A percentile compares a stretch with the other conserved stretches of the same genome.
phyloP scores from a whole-genome alignment of 345 rosid species.

The Eucalyptus urophylla region DNA sequence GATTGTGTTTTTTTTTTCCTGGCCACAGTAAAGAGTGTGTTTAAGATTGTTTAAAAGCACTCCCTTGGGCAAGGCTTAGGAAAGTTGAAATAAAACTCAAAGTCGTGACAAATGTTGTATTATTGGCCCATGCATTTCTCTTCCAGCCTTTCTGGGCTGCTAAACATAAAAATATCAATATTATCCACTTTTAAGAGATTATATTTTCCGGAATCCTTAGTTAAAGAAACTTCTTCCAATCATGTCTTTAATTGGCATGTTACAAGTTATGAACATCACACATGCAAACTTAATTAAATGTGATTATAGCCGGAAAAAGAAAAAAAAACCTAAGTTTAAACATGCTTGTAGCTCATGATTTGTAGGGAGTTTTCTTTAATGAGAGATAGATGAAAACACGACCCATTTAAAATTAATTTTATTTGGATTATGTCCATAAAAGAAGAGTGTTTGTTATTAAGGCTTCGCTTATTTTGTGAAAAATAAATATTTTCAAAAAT shows the following conservation, averaged over 20 bases:
- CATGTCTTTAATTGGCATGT: neutral
- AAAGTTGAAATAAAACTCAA: neutral
- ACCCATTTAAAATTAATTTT: neutral
- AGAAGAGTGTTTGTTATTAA: neutral
- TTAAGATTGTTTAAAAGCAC: neutral
- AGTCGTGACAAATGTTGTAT: neutral
- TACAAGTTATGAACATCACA: neutral
- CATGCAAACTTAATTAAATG: neutral
- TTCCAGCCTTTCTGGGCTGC: neutral
- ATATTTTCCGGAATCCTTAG: neutral
- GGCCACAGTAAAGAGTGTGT: neutral
- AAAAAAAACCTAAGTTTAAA: neutral
- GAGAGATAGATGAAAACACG: neutral
- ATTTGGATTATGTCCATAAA: neutral
- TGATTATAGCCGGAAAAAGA: neutral
- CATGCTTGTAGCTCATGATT: neutral
- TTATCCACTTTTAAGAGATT: neutral
- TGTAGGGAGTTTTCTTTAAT: neutral
- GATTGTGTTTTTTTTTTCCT: neutral
- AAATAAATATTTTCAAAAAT: no score
- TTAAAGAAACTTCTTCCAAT: neutral
- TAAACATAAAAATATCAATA: neutral
- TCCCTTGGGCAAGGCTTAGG: neutral
- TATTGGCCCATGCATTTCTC: neutral
- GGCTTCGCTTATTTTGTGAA: rapidly evolving